Conservation (phyloP, 441 rosid species). For the Populus hybrid region DNA sequence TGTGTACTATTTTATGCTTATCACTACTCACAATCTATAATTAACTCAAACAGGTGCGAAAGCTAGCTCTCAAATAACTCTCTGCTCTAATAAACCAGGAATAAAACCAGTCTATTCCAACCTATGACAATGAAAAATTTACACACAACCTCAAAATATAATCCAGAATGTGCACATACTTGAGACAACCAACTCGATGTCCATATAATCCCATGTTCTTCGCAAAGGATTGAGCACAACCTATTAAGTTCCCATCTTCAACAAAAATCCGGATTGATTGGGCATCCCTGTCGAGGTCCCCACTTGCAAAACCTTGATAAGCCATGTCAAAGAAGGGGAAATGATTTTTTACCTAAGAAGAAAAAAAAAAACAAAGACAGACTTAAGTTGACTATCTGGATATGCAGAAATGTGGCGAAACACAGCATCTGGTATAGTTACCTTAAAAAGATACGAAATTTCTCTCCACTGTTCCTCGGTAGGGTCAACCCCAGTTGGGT, state of each 20-base stretch:
- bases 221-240: slow-evolving; percentile 61
- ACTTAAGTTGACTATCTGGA: neutral
- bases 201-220: slow-evolving; percentile 67
- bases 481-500: slow-evolving; percentile 66
- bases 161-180: slow-evolving; percentile 24
- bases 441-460: slow-evolving; percentile 59
- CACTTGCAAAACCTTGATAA: slow-evolving; percentile 72
- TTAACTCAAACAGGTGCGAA: neutral
- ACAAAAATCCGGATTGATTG: slow-evolving; percentile 50
- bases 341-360: slow-evolving; percentile 52
- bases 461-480: slow-evolving; percentile 63
- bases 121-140: neutral
- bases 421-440: slow-evolving; percentile 7
- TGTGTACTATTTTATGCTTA: neutral
- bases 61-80: neutral
- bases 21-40: neutral
- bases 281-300: slow-evolving; percentile 50
- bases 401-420: neutral
- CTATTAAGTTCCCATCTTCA: slow-evolving; percentile 56
- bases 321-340: slow-evolving; percentile 77
- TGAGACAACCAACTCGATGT: slow-evolving; percentile 69
- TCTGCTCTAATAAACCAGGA: neutral
- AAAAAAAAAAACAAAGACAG: neutral
- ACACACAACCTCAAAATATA: neutral
- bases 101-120: neutral